Evolutionary conservation across 2,329 filamentous ascomycete species (phyloP).

Genomic region (Endocalyx cinctus): DNA sequence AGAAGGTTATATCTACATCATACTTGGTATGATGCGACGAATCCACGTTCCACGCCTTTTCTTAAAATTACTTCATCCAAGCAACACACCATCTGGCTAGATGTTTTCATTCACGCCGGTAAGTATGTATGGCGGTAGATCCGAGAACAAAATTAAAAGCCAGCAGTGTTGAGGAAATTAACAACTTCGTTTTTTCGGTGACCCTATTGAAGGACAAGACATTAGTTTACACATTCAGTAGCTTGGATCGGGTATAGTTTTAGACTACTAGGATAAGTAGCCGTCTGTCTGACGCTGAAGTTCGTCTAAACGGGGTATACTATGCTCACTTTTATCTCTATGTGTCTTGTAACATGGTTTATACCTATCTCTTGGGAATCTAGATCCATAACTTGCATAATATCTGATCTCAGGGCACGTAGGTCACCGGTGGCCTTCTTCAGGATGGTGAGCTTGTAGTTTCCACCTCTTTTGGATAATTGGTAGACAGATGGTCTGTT

Average conservation of each 20-base stretch:
- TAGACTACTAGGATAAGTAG: too few relatives aligned
- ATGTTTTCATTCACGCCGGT: background rate
- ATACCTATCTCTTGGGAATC: conserved; percentile 48
- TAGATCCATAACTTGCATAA: conserved; percentile 56
- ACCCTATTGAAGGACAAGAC: conserved; percentile 15
- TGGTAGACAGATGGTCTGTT: conserved; percentile 75
- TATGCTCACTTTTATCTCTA: conserved; percentile 67
- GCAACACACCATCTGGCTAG: background rate
- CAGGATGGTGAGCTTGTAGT: conserved; percentile 67
- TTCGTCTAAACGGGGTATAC: background rate
- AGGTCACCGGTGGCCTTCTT: conserved; percentile 76
- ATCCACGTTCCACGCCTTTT: too few relatives aligned
- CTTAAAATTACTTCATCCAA: too few relatives aligned
- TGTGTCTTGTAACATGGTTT: conserved; percentile 63
- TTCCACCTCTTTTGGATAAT: conserved; percentile 68
- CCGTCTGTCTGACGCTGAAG: background rate
- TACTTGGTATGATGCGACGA: background rate
- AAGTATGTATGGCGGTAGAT: conserved; percentile 16
- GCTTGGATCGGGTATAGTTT: too few relatives aligned
- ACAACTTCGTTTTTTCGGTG: conserved; percentile 15
- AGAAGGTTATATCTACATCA: background rate
- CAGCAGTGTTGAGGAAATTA: conserved; percentile 18
- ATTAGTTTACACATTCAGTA: background rate
- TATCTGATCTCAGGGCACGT: conserved; percentile 56
- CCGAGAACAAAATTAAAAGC: conserved; percentile 16